Conservation (phyloP, 1,139 yeast genomes). For the Suhomyces maxii region DNA sequence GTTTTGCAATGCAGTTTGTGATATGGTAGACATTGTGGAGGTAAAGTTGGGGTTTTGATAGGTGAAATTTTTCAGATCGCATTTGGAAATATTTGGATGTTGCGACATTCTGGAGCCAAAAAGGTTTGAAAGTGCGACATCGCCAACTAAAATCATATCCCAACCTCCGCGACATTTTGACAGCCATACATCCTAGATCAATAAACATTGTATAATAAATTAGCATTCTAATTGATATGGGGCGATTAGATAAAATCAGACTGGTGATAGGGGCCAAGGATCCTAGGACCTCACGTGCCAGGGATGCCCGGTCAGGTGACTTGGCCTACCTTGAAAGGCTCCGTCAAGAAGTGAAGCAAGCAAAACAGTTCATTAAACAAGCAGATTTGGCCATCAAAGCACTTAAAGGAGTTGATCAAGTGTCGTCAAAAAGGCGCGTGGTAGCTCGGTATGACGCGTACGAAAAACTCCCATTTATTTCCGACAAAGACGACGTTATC, state of each 20-base stretch:
- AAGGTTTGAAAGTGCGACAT: no score
- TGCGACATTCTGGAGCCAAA: slow-evolving; percentile 3
- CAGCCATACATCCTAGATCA: neutral
- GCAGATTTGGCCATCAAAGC: slow-evolving; percentile 29
- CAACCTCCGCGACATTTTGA: neutral
- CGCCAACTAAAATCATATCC: neutral
- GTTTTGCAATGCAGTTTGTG: slow-evolving; percentile 58
- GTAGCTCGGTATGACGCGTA: slow-evolving; percentile 30
- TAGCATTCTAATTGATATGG: neutral
- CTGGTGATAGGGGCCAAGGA: neutral
- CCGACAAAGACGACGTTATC: slow-evolving; percentile 40
- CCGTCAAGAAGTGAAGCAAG: slow-evolving; percentile 28
- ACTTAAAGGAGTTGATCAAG: slow-evolving; percentile 1
- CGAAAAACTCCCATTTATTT: slow-evolving; percentile 30
- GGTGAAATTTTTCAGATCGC: slow-evolving; percentile 2
- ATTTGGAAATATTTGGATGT: neutral
- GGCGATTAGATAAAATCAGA: slow-evolving; percentile 3
- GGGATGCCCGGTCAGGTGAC: slow-evolving; percentile 2
- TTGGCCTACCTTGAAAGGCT: slow-evolving; percentile 26
- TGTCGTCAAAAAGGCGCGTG: slow-evolving; percentile 1
- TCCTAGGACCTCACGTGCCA: no score
- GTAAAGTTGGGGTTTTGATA: slow-evolving; percentile 1
- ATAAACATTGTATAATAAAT: neutral
- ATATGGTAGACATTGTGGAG: slow-evolving; percentile 54
- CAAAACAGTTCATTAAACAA: slow-evolving; percentile 28